A percentile compares a stretch with the other conserved stretches of the same genome.
Conservation (phyloP, 129 eudicot genomes). For the Gnaphalium uliginosum region DNA sequence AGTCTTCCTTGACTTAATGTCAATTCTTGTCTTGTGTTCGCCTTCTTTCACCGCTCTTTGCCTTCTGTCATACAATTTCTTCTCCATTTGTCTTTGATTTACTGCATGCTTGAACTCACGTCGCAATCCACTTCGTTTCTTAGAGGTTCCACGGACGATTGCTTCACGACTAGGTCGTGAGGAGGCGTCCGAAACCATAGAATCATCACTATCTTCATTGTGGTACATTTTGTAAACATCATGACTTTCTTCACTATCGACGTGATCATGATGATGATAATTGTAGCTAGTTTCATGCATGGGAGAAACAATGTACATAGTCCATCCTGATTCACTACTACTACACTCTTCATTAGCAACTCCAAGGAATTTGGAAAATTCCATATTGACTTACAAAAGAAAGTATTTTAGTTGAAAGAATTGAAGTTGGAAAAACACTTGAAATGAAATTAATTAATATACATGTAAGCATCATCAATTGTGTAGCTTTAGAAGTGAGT, state of each 20-base stretch:
- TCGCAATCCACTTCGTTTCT: conserved; percentile 23
- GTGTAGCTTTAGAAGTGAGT: conserved; percentile 36
- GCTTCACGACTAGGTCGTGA: conserved; percentile 64
- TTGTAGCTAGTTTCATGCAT: conserved; percentile 30
- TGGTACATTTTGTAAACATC: conserved; percentile 35
- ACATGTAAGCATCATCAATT: conserved; percentile 37
- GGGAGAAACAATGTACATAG: conserved; percentile 69
- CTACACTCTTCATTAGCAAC: conserved; percentile 58
- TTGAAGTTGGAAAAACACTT: neutral
- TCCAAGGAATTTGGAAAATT: conserved; percentile 44
- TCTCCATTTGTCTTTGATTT: conserved; percentile 44
- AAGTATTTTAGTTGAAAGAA: conserved; percentile 15
- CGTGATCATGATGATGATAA: conserved; percentile 21
- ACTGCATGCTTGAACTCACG: conserved; percentile 33
- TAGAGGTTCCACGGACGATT: conserved; percentile 24
- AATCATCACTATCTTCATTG: conserved; percentile 65
- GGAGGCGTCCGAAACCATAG: conserved; percentile 83
- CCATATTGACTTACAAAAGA: conserved; percentile 32
- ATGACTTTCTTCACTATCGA: neutral
- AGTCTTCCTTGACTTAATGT: conserved; percentile 42
- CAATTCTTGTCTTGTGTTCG: conserved; percentile 25
- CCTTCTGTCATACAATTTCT: conserved; percentile 38
- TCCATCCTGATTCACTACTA: conserved; percentile 94
- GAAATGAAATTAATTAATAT: conserved; percentile 17
- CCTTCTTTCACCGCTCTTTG: conserved; percentile 44